These are phyloP conservation scores for Globisporangium okanoganense DNA, from an alignment of 352 stramenopile genomes.

Conservation along the genomic window DNA sequence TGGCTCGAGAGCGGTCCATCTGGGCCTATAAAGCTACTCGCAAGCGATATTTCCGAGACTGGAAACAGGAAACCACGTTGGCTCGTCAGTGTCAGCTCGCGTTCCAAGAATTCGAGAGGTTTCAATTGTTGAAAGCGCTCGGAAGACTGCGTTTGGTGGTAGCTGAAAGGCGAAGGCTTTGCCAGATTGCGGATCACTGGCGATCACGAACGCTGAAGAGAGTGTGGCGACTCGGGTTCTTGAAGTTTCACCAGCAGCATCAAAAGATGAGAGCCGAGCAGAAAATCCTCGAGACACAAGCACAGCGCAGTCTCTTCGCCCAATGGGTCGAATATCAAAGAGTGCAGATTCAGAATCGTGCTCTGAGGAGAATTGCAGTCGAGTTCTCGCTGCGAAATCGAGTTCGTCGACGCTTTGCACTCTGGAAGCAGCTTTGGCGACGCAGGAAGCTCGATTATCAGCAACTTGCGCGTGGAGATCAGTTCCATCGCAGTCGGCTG, in stretches of 20 bases:
- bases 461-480: slow-evolving; percentile 10
- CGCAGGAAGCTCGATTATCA: not conserved
- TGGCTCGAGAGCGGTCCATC: slow-evolving; percentile 8
- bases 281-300: not conserved
- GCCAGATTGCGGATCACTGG: not conserved
- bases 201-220: not conserved
- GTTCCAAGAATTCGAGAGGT: not conserved
- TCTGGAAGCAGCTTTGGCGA: slow-evolving; percentile 18
- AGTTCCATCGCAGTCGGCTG: slow-evolving; percentile 15
- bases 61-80: not conserved
- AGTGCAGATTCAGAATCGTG: not conserved
- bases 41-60: slow-evolving; percentile 3
- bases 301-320: not conserved
- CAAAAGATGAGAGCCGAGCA: not conserved
- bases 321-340: not conserved
- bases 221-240: slow-evolving; percentile 9
- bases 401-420: slow-evolving; percentile 8
- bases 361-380: not conserved
- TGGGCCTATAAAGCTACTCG: not conserved
- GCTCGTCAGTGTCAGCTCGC: not conserved
- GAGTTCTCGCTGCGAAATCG: slow-evolving; percentile 10
- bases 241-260: slow-evolving; percentile 9
- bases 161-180: not conserved
- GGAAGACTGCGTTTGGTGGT: not conserved
- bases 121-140: not conserved